A percentile compares a stretch with the other conserved stretches of the same genome.
These are phyloP conservation scores for Claviceps maximensis DNA, from an alignment of 2,329 filamentous ascomycete species.

Conservation along the genomic window DNA sequence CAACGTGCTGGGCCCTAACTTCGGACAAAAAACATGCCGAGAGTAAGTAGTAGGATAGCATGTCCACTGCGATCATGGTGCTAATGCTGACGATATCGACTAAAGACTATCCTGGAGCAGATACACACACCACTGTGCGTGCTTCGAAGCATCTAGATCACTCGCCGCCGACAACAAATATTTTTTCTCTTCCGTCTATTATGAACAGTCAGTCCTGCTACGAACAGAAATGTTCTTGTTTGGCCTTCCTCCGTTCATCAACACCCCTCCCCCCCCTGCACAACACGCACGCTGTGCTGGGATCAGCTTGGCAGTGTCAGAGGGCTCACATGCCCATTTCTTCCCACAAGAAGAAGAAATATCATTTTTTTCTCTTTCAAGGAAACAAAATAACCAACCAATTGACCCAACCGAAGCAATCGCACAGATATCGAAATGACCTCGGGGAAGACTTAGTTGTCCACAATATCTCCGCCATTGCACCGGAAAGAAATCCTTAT, in stretches of 20 bases:
- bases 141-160: neutral
- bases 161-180: neutral
- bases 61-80: constrained; percentile 1
- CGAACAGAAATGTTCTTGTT: neutral
- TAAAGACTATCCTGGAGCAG: neutral
- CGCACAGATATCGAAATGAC: neutral
- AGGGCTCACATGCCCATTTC: neutral
- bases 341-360: neutral
- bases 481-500: neutral
- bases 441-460: neutral
- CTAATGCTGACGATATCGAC: neutral
- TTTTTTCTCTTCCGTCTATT: neutral
- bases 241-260: neutral
- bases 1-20: constrained; percentile 5
- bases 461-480: neutral
- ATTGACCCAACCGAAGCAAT: neutral
- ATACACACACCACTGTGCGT: neutral
- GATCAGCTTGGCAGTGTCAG: neutral
- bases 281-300: neutral
- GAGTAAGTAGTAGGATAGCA: neutral
- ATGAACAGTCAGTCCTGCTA: neutral
- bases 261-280: neutral
- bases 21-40: constrained; percentile 5
- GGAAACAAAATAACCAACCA: neutral
- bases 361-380: neutral